These are phyloP conservation scores for Purpureocillium lavendulum DNA, from an alignment of 2,329 filamentous ascomycete genomes.

Conservation along the genomic window DNA sequence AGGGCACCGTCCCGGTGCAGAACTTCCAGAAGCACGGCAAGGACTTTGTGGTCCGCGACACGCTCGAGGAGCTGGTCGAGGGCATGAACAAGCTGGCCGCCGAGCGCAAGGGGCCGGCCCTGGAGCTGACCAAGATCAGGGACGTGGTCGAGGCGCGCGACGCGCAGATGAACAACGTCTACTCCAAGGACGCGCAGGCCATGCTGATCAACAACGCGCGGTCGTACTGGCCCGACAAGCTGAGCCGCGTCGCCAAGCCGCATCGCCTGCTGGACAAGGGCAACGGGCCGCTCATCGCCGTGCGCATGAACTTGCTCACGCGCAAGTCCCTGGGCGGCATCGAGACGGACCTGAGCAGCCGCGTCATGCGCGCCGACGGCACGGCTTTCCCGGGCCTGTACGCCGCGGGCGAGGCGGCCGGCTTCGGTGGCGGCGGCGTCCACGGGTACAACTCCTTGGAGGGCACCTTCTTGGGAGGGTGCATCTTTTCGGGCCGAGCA, in stretches of 20 bases:
- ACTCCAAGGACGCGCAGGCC: slow-evolving; percentile 51
- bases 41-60: slow-evolving; percentile 52
- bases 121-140: slow-evolving; percentile 35
- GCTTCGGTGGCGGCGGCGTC: slow-evolving; percentile 54
- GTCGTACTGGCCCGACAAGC: slow-evolving; percentile 45
- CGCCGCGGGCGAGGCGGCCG: slow-evolving; percentile 51
- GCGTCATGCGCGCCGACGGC: slow-evolving; percentile 43
- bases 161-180: slow-evolving; percentile 45
- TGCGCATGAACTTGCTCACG: slow-evolving; percentile 51
- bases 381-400: slow-evolving; percentile 45
- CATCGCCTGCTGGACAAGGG: slow-evolving; percentile 44
- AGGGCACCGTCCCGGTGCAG: slow-evolving; percentile 46
- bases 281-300: slow-evolving; percentile 52
- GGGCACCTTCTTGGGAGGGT: slow-evolving; percentile 54
- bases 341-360: slow-evolving; percentile 49
- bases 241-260: slow-evolving; percentile 42
- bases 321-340: slow-evolving; percentile 53
- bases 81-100: slow-evolving; percentile 51
- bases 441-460: slow-evolving; percentile 56
- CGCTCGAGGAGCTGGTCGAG: slow-evolving; percentile 42
- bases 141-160: slow-evolving; percentile 45
- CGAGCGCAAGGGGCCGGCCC: slow-evolving; percentile 34
- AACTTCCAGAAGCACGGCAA: slow-evolving; percentile 49
- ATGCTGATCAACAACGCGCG: slow-evolving; percentile 53
- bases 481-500: slow-evolving; percentile 52